A percentile compares a stretch with the other conserved stretches of the same genome.
phyloP scores from a whole-genome alignment of 192 early-diverging fungal species.

The Umbelopsis isabellina region DNA sequence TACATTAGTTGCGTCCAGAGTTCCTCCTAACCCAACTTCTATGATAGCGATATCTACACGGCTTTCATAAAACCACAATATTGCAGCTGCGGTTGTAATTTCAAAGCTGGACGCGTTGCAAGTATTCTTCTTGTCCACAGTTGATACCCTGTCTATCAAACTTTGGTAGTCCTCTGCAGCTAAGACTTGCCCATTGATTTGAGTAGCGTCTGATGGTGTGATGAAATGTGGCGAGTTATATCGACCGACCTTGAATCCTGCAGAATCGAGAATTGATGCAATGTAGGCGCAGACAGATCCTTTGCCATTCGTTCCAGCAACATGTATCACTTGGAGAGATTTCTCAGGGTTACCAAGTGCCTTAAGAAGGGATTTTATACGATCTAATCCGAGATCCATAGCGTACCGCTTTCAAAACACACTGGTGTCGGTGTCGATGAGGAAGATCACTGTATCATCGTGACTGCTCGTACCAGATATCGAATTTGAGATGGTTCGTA shows the following conservation, averaged over 20 bases:
- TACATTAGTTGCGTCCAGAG: conserved; percentile 84
- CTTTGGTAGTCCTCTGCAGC: conserved; percentile 40
- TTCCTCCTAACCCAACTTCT: conserved; percentile 84
- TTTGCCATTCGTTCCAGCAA: conserved; percentile 91
- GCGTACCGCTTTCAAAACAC: neutral
- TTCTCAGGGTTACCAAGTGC: conserved; percentile 51
- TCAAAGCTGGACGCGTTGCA: conserved; percentile 72
- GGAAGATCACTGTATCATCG: too few relatives aligned
- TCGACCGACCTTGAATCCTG: conserved; percentile 50
- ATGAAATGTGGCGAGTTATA: conserved; percentile 86
- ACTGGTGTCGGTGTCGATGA: too few relatives aligned
- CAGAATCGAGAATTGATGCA: conserved; percentile 32
- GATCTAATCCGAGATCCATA: conserved; percentile 62
- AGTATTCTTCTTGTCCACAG: conserved; percentile 43
- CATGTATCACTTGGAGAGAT: conserved; percentile 60
- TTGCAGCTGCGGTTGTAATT: conserved; percentile 59
- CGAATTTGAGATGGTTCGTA: too few relatives aligned
- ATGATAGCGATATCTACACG: conserved; percentile 75
- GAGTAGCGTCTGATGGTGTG: conserved; percentile 63
- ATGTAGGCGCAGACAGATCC: conserved; percentile 76
- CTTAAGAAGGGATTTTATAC: conserved; percentile 46
- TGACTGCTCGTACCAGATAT: too few relatives aligned
- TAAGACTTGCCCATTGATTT: conserved; percentile 59
- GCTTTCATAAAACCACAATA: conserved; percentile 60
- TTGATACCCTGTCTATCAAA: conserved; percentile 43